Evolutionary conservation across 371 early-diverging fungal genomes (phyloP).

Genomic region (Lichtheimia hyalospora): DNA sequence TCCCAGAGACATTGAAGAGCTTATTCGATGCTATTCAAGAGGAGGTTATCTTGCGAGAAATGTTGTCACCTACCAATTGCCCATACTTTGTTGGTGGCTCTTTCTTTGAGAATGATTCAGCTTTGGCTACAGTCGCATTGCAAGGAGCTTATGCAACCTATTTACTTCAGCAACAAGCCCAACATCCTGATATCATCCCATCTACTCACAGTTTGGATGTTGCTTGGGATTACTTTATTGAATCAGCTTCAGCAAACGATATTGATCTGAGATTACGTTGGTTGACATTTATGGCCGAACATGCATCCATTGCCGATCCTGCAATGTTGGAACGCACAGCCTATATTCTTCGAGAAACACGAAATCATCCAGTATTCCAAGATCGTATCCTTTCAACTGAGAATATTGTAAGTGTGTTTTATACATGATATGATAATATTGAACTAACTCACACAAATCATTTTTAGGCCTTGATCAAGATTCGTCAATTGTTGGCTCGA

Average conservation of each 20-base stretch:
- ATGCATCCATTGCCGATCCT: constrained; percentile 15
- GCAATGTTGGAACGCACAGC: constrained; percentile 28
- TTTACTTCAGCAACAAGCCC: constrained; percentile 32
- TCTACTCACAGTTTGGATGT: constrained; percentile 36
- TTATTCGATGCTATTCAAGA: constrained; percentile 17
- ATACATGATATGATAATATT: background rate
- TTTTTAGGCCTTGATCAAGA: background rate
- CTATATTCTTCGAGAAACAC: constrained; percentile 26
- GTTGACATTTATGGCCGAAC: constrained; percentile 50
- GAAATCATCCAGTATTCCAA: constrained; percentile 24
- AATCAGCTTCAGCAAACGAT: constrained; percentile 48
- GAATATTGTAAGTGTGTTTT: constrained; percentile 1
- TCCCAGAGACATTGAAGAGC: constrained; percentile 17
- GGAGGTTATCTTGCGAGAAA: constrained; percentile 17
- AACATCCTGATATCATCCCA: constrained; percentile 5
- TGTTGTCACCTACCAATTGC: constrained; percentile 46
- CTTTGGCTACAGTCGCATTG: constrained; percentile 54
- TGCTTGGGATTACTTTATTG: constrained; percentile 60
- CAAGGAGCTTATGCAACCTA: constrained; percentile 63
- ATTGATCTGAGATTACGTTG: constrained; percentile 47
- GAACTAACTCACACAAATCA: background rate
- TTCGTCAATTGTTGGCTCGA: constrained; percentile 33
- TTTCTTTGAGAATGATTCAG: constrained; percentile 55
- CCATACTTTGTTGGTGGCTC: constrained; percentile 61
- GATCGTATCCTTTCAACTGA: constrained; percentile 9